Evolutionary conservation across 805 yeast species (phyloP).

Genomic region (Brettanomyces naardenensis): DNA sequence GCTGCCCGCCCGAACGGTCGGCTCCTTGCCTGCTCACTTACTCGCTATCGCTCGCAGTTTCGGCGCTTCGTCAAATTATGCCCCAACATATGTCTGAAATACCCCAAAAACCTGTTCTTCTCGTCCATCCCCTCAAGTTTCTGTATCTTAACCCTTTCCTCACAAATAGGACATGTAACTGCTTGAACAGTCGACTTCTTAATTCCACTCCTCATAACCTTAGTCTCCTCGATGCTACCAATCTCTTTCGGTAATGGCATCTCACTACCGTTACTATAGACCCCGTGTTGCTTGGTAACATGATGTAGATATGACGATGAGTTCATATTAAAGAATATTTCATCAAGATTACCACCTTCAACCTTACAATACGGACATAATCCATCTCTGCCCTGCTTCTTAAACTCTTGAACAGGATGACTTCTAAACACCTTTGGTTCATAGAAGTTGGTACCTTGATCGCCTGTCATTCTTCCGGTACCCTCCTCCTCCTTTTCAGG

Average conservation of each 20-base stretch:
- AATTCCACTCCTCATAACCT: slow-evolving; percentile 1
- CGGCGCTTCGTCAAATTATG: slow-evolving; percentile 4
- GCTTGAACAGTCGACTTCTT: slow-evolving; percentile 6
- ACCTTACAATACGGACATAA: slow-evolving; percentile 25
- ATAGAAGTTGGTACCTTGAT: slow-evolving; percentile 7
- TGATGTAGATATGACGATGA: slow-evolving; percentile 25
- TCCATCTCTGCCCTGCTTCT: slow-evolving; percentile 11
- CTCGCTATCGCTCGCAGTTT: too few relatives aligned
- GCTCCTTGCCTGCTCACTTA: too few relatives aligned
- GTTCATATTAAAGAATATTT: slow-evolving; percentile 3
- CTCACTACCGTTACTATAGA: slow-evolving; percentile 23
- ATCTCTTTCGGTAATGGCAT: slow-evolving; percentile 20
- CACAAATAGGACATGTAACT: slow-evolving; percentile 19
- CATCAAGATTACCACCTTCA: slow-evolving; percentile 2
- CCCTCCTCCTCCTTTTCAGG: slow-evolving; percentile 1
- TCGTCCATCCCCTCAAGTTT: slow-evolving; percentile 2
- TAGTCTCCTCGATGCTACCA: slow-evolving; percentile 8
- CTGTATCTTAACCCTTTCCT: slow-evolving; percentile 14
- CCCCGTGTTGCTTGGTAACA: slow-evolving; percentile 25
- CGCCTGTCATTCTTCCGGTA: background rate
- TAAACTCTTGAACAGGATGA: background rate
- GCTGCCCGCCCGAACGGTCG: too few relatives aligned
- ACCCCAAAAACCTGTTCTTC: slow-evolving; percentile 19
- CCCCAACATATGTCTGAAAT: slow-evolving; percentile 20
- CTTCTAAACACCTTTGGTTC: slow-evolving; percentile 13